Evolutionary conservation across 805 yeast genomes (phyloP).

Genomic region (Danielozyma ontarioensis): DNA sequence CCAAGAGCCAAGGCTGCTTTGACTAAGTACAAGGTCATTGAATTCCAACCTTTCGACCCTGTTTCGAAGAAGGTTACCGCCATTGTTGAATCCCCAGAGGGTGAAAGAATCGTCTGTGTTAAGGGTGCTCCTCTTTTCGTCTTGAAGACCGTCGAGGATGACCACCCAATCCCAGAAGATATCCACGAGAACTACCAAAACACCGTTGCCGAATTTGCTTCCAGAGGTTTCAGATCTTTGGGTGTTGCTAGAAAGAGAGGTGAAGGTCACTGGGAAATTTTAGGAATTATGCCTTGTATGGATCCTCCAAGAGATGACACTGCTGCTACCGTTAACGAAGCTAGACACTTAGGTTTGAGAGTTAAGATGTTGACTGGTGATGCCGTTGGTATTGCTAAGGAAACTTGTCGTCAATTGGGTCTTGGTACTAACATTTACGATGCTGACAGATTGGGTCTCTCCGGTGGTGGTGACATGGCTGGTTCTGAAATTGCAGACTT

Average conservation of each 20-base stretch:
- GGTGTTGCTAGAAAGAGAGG: constrained; percentile 99
- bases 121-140: constrained; percentile 98
- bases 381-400: constrained; percentile 98
- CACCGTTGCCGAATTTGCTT: constrained; percentile 96
- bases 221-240: constrained; percentile 96
- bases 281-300: constrained; percentile 98
- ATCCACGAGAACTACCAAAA: constrained; percentile 91
- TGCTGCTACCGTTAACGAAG: constrained; percentile 90
- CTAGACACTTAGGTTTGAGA: constrained; percentile 85
- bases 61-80: constrained; percentile 96
- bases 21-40: constrained; percentile 89
- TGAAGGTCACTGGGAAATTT: constrained; percentile 96
- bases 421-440: constrained; percentile 94
- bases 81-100: constrained; percentile 91
- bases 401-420: constrained; percentile 96
- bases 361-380: constrained; percentile 99
- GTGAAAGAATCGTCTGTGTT: constrained; percentile 91
- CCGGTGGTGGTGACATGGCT: constrained; percentile 89
- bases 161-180: constrained; percentile 93
- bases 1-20: constrained; percentile 92
- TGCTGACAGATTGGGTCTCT: constrained; percentile 94
- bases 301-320: constrained; percentile 99
- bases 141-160: constrained; percentile 93
- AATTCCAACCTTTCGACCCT: constrained; percentile 97
- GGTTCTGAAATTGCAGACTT: constrained; percentile 97